phyloP scores from a whole-genome alignment of 169 alveolate species.

The Plasmodium ovale region DNA sequence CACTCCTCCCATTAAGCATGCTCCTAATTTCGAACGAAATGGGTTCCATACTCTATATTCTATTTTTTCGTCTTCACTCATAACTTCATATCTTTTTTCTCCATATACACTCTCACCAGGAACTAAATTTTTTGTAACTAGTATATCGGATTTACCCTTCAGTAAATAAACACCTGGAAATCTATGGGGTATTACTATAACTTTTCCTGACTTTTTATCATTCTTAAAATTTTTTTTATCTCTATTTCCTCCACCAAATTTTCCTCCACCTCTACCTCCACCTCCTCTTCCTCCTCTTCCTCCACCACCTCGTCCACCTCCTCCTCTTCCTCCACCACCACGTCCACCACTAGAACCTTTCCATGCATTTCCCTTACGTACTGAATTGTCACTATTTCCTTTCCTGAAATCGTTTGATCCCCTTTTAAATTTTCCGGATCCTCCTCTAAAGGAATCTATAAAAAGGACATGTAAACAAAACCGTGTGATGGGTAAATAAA shows the following conservation, averaged over 20 bases:
- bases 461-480: neutral
- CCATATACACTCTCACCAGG: slow-evolving; percentile 99
- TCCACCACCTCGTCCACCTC: slow-evolving; percentile 86
- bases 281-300: slow-evolving; percentile 87
- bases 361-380: slow-evolving; percentile 54
- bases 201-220: slow-evolving; percentile 89
- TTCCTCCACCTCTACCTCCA: slow-evolving; percentile 79
- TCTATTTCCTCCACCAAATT: slow-evolving; percentile 78
- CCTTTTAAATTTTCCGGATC: slow-evolving; percentile 52
- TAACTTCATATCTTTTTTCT: slow-evolving; percentile 96
- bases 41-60: slow-evolving; percentile 99
- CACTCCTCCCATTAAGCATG: slow-evolving; percentile 98
- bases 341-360: slow-evolving; percentile 44
- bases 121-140: slow-evolving; percentile 96
- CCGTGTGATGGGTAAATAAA: too few species aligned
- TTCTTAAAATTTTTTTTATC: slow-evolving; percentile 42
- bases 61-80: slow-evolving; percentile 92
- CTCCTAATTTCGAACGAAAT: slow-evolving; percentile 99
- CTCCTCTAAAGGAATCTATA: slow-evolving; percentile 70
- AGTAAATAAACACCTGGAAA: slow-evolving; percentile 97
- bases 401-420: slow-evolving; percentile 30
- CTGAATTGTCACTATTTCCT: slow-evolving; percentile 39
- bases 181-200: slow-evolving; percentile 95
- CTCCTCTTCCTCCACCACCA: slow-evolving; percentile 79
- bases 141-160: slow-evolving; percentile 97